Percentiles rank a stretch among this genome's conserved stretches.
Conservation (phyloP, 192 early-diverging fungal species). For the Gaertneriomyces sp. region DNA sequence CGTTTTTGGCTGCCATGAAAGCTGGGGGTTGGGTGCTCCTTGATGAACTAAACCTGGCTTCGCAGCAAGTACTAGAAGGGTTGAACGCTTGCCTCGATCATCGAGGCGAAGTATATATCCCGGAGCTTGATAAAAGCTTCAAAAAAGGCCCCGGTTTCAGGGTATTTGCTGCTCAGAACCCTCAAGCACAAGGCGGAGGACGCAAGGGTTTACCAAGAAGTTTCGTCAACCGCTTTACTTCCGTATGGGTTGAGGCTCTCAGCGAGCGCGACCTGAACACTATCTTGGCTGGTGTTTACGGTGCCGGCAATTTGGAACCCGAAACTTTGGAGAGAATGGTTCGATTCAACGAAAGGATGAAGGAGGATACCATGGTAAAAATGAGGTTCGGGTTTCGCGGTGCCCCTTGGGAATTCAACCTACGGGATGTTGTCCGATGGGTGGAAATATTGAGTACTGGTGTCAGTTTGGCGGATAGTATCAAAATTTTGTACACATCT, state of each 20-base stretch:
- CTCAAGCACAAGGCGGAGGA: conserved; percentile 93
- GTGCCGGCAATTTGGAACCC: conserved; percentile 6
- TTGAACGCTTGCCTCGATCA: conserved; percentile 98
- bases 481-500: conserved; percentile 76
- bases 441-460: conserved; percentile 65
- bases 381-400: conserved; percentile 74
- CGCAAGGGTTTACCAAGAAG: conserved; percentile 96
- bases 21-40: conserved; percentile 94
- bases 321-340: conserved; percentile 53
- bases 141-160: conserved; percentile 74
- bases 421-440: conserved; percentile 96
- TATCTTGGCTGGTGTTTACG: conserved; percentile 7
- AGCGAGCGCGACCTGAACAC: conserved; percentile 67
- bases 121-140: conserved; percentile 90
- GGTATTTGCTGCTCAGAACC: conserved; percentile 97
- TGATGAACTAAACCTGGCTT: conserved; percentile 98
- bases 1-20: conserved; percentile 95
- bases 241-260: conserved; percentile 88
- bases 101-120: conserved; percentile 90
- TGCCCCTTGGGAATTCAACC: conserved; percentile 96
- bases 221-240: conserved; percentile 95
- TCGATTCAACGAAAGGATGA: conserved; percentile 83
- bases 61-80: conserved; percentile 96
- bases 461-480: neutral
- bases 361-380: conserved; percentile 75